Percentiles rank a stretch among this genome's conserved stretches.
Evolutionary conservation across 352 stramenopile species (phyloP).

Genomic region (Globisporangium echinulatum): DNA sequence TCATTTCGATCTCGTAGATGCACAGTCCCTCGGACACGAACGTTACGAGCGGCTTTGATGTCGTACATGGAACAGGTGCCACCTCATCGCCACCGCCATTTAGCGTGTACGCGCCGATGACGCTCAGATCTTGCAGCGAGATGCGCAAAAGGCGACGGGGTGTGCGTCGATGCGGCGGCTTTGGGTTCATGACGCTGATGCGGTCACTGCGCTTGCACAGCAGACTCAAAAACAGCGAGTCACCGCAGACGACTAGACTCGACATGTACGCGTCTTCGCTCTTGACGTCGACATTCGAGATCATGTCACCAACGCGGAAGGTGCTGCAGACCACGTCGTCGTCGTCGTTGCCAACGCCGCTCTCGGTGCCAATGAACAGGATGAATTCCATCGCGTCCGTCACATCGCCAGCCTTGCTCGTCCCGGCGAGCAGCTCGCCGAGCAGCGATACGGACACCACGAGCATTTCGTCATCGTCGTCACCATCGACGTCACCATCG

Average conservation of each 20-base stretch:
- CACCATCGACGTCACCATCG: constrained; percentile 8
- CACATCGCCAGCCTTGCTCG: constrained; percentile 14
- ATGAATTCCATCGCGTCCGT: constrained; percentile 21
- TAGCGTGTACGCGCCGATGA: constrained; percentile 6
- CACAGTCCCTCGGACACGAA: constrained; percentile 47
- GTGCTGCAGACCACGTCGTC: constrained; percentile 16
- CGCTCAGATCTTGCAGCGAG: constrained; percentile 14
- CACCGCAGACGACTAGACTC: constrained; percentile 38
- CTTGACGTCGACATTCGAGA: constrained; percentile 26
- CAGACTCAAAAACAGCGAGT: constrained; percentile 40
- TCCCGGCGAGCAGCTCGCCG: constrained; percentile 16
- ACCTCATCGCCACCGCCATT: background rate
- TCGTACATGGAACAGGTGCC: background rate
- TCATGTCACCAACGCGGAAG: constrained; percentile 22
- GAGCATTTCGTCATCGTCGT: constrained; percentile 10
- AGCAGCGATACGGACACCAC: constrained; percentile 19
- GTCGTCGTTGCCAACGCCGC: background rate
- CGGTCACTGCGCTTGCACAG: constrained; percentile 19
- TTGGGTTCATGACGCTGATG: constrained; percentile 12
- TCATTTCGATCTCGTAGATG: constrained; percentile 50
- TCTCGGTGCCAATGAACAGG: constrained; percentile 18
- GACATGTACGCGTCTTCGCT: constrained; percentile 26
- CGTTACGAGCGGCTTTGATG: constrained; percentile 21
- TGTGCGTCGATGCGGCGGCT: constrained; percentile 2
- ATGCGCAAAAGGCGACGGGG: constrained; percentile 22